Evolutionary conservation across 306 rosid genomes (phyloP), one percentile per base, ranked within the genome.

Genomic region (Hippophae rhamnoides): DNA sequence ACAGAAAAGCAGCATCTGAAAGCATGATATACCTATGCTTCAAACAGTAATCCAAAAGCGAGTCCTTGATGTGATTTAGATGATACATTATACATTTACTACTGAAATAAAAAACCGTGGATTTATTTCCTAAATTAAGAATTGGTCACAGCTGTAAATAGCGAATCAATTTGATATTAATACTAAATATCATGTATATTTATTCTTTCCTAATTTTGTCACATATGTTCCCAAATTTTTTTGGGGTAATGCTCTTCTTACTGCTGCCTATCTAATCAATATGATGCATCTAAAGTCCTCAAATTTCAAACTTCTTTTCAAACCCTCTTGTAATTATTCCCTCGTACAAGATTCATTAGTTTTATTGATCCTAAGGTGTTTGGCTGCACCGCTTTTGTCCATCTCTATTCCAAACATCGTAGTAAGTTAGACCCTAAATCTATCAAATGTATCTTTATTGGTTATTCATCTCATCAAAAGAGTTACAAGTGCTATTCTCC

Each of bases 231-330:
- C 62, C 8, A 58, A 58, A 58, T 2, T 3, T 3, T 43, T 10
- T 14, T 43, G 51, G 50, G 62, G 62, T 10, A 49, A 58, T 11
- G 62, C 62, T 11, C 10, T 58, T 3, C 40, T 58, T 10, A 58
- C 31, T 5, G 12, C 62, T 5, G 25, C 51, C 3, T 58, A n/a
- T 10, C 47, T 58, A 10, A 58, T 18, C 18, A 18, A 18, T 18
- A 18, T 0, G 18, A 18, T 18, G 18, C 18, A 18, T 18, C 18
- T 18, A 18, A 46, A 61, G 18, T 18, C 18, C 18, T 18, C 0
- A 18, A 18, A 18, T 18, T 18, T 58, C 13, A 58, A 13, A 8
- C 31, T 13, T 1, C 41, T 56, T 18, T 2, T 56, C 60, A 5
- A 31, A 9, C 13, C 60, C 60, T 8, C 1, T 0, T 0, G 13